A percentile compares a stretch with the other conserved stretches of the same genome.
Evolutionary conservation across 2,329 filamentous ascomycete species (phyloP).

Genomic region (Chaetomium strumarium): DNA sequence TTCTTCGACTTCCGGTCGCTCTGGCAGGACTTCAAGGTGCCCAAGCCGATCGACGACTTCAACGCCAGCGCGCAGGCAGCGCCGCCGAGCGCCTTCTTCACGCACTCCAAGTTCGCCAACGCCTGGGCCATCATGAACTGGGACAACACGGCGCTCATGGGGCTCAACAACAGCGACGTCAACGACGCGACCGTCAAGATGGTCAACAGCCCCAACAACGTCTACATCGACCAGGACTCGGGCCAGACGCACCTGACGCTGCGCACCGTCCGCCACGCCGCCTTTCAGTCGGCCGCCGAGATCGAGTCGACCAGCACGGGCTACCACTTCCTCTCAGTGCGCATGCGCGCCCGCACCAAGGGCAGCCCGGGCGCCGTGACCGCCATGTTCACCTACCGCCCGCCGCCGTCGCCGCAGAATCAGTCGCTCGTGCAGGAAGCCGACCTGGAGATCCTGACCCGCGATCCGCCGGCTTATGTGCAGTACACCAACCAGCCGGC

Average conservation of each 20-base stretch:
- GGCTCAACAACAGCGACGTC: slow-evolving; percentile 18
- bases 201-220: slow-evolving; percentile 37
- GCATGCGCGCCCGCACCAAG: slow-evolving; percentile 30
- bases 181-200: slow-evolving; percentile 32
- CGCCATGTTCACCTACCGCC: slow-evolving; percentile 32
- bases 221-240: slow-evolving; percentile 35
- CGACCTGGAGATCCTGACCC: slow-evolving; percentile 37
- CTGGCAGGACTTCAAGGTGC: slow-evolving; percentile 28
- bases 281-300: slow-evolving; percentile 29
- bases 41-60: slow-evolving; percentile 26
- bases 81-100: slow-evolving; percentile 31
- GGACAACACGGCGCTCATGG: slow-evolving; percentile 31
- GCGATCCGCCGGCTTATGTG: slow-evolving; percentile 31
- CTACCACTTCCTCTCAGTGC: slow-evolving; percentile 30
- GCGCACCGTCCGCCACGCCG: slow-evolving; percentile 30
- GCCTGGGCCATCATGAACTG: slow-evolving; percentile 33
- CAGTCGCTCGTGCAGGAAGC: slow-evolving; percentile 23
- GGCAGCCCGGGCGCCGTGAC: slow-evolving; percentile 30
- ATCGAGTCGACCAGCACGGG: slow-evolving; percentile 27
- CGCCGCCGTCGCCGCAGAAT: slow-evolving; percentile 21
- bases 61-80: slow-evolving; percentile 27
- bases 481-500: slow-evolving; percentile 49
- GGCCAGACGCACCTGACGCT: slow-evolving; percentile 28
- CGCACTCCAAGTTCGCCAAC: slow-evolving; percentile 26
- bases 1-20: slow-evolving; percentile 36